phyloP scores from a whole-genome alignment of 768 basidiomycete genomes.

The Sporobolomyces roseus region DNA sequence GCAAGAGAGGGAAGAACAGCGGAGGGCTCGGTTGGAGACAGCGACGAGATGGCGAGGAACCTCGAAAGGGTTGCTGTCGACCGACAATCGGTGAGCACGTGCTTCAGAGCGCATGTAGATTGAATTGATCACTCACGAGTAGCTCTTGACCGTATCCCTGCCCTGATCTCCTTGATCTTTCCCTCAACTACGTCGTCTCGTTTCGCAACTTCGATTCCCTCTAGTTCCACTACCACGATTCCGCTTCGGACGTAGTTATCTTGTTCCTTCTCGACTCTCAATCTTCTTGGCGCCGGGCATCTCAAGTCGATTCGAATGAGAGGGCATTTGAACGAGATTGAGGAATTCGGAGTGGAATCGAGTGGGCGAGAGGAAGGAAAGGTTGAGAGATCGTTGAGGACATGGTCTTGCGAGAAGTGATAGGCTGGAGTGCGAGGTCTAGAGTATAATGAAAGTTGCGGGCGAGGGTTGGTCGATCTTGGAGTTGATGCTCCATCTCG shows the following conservation, averaged over 20 bases:
- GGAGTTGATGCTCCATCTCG: neutral
- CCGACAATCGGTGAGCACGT: too few species aligned
- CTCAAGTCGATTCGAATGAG: conserved; percentile 5
- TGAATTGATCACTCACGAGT: too few species aligned
- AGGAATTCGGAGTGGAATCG: neutral
- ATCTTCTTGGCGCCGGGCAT: conserved; percentile 2
- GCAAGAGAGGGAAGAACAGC: neutral
- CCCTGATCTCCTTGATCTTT: neutral
- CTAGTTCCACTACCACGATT: neutral
- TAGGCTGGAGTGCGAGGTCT: neutral
- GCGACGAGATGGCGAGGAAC: conserved; percentile 9
- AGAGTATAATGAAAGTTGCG: neutral
- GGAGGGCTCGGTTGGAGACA: conserved; percentile 7
- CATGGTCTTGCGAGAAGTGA: neutral
- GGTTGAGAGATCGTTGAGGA: conserved; percentile 18
- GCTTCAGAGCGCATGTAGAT: too few species aligned
- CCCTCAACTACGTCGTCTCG: neutral
- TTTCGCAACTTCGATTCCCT: neutral
- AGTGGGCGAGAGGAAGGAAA: neutral
- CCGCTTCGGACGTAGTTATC: neutral
- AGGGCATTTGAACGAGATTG: neutral
- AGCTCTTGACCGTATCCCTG: neutral
- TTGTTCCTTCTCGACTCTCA: neutral
- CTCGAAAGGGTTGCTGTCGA: neutral
- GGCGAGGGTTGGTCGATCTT: neutral